Base-by-base conservation (phyloP, 805 yeast genomes). In the Wickerhamomyces bovis region DNA sequence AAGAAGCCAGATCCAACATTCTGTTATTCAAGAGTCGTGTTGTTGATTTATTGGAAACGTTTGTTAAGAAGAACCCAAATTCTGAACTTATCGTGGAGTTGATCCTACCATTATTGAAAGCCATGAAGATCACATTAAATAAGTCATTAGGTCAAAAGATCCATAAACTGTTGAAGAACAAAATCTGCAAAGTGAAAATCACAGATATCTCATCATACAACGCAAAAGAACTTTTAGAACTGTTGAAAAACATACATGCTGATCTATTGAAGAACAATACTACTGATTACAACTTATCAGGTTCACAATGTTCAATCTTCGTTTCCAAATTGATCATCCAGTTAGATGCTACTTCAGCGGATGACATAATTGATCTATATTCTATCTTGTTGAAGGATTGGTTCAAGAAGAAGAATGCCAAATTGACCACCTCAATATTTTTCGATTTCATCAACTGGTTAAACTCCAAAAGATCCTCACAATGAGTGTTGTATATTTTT, bases 371-470 rank as follows among this genome's bases (percentile, higher is more conserved):
- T 39, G 80, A 77, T 42, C 52, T 81, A 12, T 89, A 89, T 64
- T 56, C 76, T 6, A 63, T 60, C 0, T 66, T 84, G 11, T 55
- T 88, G 63, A 76, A 78, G 52, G 55, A 58, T 18, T 89, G 96
- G 96, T 73, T 81, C 39, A 55, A 54, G 19, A 64, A 71, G 50
- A 59, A 68, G 16, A 64, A 68, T 42, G 70, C 77, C 53, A 78
- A 75, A 53, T 63, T 77, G 20, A 73, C 75, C 19, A 70, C 83
- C 9, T 68, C 76, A 12, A 61, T 86, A 57, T 89, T 85, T 61
- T 75, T 80, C 53, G 97, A 89, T 56, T 78, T 88, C 51, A 75
- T 85, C 58, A 89, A 89, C 66, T 90, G 94, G 90, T 61, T 85
- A 39, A 73, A 72, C 52, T 68, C 85, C n/a, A 74, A 75, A 56